Conservation (phyloP, 345 rosid species). For the Moringa oleifera region DNA sequence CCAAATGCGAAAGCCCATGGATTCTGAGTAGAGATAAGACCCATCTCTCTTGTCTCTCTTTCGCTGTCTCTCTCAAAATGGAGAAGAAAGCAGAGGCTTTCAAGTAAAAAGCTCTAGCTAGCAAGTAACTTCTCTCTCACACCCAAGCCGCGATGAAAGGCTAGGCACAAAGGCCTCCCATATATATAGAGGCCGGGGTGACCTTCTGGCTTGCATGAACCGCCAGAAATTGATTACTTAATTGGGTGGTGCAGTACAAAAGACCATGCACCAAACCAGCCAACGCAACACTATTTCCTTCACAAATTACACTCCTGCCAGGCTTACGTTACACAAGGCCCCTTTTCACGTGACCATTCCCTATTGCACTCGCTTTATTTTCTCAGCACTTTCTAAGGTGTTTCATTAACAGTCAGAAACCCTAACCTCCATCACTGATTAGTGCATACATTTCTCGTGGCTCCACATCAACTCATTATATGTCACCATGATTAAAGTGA, state of each 20-base stretch:
- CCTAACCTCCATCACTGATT: too few relatives aligned
- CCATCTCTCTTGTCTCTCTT: conserved; percentile 4
- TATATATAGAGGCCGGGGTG: background rate
- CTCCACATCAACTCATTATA: too few relatives aligned
- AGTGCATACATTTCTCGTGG: too few relatives aligned
- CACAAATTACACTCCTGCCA: background rate
- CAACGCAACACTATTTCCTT: background rate
- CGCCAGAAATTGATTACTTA: too few relatives aligned
- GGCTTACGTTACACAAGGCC: background rate
- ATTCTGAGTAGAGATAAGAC: conserved; percentile 27
- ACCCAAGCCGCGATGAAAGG: background rate
- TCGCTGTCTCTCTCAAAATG: too few relatives aligned
- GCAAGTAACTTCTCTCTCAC: background rate
- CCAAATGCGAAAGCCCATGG: conserved; percentile 32
- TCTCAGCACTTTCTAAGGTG: background rate
- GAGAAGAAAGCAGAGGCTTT: background rate
- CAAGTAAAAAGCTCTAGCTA: background rate
- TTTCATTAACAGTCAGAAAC: too few relatives aligned
- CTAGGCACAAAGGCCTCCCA: background rate
- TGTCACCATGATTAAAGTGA: too few relatives aligned
- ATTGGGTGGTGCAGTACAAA: background rate
- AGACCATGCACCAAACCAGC: background rate
- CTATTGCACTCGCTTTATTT: background rate
- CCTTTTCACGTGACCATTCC: background rate
- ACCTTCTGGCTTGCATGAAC: too few relatives aligned